Conservation (phyloP, 306 rosid species). For the Quercus parvula region DNA sequence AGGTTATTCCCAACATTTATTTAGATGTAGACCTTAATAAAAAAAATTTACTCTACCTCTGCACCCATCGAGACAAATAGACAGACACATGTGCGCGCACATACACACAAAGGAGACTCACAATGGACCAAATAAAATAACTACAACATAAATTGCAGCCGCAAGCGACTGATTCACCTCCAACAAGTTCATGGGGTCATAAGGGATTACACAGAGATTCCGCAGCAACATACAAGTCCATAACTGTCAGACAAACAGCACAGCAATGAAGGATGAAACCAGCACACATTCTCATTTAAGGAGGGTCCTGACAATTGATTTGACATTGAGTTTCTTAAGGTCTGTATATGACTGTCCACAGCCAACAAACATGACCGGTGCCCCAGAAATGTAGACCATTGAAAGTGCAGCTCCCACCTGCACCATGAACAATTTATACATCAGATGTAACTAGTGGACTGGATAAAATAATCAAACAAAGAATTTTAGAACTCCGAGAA, state of each 20-base stretch:
- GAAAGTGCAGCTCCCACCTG: slow-evolving; percentile 99
- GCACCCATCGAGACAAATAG: too few species aligned
- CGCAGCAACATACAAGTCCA: slow-evolving; percentile 29
- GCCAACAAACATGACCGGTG: slow-evolving; percentile 98
- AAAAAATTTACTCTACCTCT: too few species aligned
- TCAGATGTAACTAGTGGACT: background rate
- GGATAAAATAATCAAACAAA: slow-evolving; percentile 4
- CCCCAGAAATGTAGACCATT: slow-evolving; percentile 96
- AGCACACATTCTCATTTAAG: slow-evolving; percentile 50
- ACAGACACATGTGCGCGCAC: too few species aligned
- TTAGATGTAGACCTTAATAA: too few species aligned
- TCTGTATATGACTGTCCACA: slow-evolving; percentile 98
- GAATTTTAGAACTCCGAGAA: slow-evolving; percentile 3
- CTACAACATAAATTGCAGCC: slow-evolving; percentile 25
- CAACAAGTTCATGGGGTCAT: slow-evolving; percentile 16
- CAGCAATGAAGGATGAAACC: background rate
- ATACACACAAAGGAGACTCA: background rate
- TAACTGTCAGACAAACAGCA: slow-evolving; percentile 15
- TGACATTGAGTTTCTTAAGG: slow-evolving; percentile 92
- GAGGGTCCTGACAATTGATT: slow-evolving; percentile 88
- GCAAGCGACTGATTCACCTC: slow-evolving; percentile 22
- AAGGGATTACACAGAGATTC: slow-evolving; percentile 11
- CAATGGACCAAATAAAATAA: slow-evolving; percentile 24
- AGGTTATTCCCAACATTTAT: too few species aligned
- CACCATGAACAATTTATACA: slow-evolving; percentile 1